Evolutionary conservation across 345 rosid species (phyloP), one percentile per base, ranked within the genome.

Genomic region (Mallotus nudiflorus): DNA sequence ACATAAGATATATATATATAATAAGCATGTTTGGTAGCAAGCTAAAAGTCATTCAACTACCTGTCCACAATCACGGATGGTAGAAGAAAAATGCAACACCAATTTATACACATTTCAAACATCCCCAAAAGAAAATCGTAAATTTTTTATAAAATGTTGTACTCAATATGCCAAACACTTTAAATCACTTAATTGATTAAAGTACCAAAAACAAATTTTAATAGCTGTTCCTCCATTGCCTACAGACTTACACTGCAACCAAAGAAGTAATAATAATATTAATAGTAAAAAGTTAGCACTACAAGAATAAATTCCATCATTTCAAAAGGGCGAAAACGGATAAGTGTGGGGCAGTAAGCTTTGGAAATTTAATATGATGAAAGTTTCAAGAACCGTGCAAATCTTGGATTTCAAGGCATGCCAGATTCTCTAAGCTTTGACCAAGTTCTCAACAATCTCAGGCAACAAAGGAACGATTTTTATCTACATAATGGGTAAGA

Each of bases 341-440:
- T 14, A 55, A 22, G 52, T 14, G 24, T 44, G 39, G 39, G 31
- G 55, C 27, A 27, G 24, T 42, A 46, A 45, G 55, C 67, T 44
- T 65, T 50, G 22, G 16, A 6, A 24, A 7, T 67, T 67, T 39
- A 33, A 9, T 39, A 27, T 24, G 55, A 53, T 54, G n/a, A 55
- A 25, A 46, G 42, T 28, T 28, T 27, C 55, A 27, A 65, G 35
- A 9, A n/a, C 15, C 45, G 27, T 59, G 55, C 39, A 46, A 65
- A 55, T 55, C 37, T 24, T 60, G 10, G 35, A 20, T 40, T 39
- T 51, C 35, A 22, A 67, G 70, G 62, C 35, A 53, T 67, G 15
- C 37, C 62, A 37, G 29, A 52, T 25, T 24, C 46, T 67, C 35
- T 18, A 25, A 54, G 49, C 39, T 67, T 54, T 24, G 48, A 67